Base-by-base conservation (phyloP, 1,139 yeast species). In the Pichia sp. region DNA sequence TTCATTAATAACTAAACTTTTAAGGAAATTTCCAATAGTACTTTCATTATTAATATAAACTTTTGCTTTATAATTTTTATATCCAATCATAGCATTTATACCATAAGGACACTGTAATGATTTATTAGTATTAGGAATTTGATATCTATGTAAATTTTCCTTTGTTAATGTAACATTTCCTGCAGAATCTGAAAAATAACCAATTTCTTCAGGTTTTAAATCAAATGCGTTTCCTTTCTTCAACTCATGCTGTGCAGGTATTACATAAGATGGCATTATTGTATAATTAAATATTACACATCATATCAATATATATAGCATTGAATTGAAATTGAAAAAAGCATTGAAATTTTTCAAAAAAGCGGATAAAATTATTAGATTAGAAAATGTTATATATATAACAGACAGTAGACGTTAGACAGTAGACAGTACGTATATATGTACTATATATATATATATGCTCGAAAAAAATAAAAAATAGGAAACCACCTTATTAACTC, bases 61-160 rank as follows among this genome's bases (percentile, higher is more conserved):
- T 32, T 45, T 41, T 2, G 53, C 50, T 6, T 24, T 49, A 22
- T 49, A 51, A 1, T 30, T 23, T 7, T 37, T 39, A n/a, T 33
- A 32, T 4, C 52, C 52, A 7, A 39, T 20, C 6, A 30, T 23
- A 4, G 49, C 45, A 25, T 51, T 51, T 40, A 40, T 35, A 12
- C 47, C 45, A 39, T 20, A 47, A 12, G 48, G 45, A 11, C 35
- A 26, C 16, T 31, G 20, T 4, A 27, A 26, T 3, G 30, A 20
- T 16, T 30, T 24, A 5, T n/a, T 10, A 9, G 27, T 28, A 8
- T 6, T 20, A 2, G 44, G 46, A 20, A 41, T 31, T 4, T 24
- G 12, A 6, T 28, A 23, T 6, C 11, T 2, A 12, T 24, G 23
- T 23, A 24, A 16, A 22, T 37, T 32, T 1, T 16, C 10, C 26